Percentiles rank a stretch among this genome's conserved stretches.
These are phyloP conservation scores for Globisporangium cystogenes DNA, from an alignment of 352 stramenopile species.

Conservation along the genomic window DNA sequence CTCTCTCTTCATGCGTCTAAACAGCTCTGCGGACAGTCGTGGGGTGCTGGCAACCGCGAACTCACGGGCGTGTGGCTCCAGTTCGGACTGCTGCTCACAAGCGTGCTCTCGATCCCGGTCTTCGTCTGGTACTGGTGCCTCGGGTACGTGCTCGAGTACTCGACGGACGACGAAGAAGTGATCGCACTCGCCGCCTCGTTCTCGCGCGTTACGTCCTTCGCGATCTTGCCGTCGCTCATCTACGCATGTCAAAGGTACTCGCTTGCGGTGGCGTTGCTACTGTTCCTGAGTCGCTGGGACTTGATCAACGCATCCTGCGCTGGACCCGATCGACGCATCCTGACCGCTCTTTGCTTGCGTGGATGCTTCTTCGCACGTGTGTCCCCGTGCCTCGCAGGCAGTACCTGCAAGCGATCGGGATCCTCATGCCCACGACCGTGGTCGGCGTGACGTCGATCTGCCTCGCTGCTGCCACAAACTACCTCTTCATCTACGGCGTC, in stretches of 20 bases:
- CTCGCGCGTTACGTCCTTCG: constrained; percentile 49
- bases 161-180: constrained; percentile 52
- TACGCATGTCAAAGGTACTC: constrained; percentile 33
- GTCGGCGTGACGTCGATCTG: constrained; percentile 61
- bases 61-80: constrained; percentile 75
- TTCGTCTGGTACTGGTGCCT: constrained; percentile 72
- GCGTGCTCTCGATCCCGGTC: constrained; percentile 46
- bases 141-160: constrained; percentile 49
- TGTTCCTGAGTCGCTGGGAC: background rate
- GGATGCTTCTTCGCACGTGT: background rate
- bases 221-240: constrained; percentile 52
- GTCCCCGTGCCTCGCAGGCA: constrained; percentile 16
- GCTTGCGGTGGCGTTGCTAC: too few relatives aligned
- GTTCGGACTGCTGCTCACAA: constrained; percentile 54
- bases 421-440: constrained; percentile 57
- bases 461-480: constrained; percentile 53
- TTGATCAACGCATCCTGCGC: background rate
- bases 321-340: too few relatives aligned
- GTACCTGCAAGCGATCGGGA: constrained; percentile 66
- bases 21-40: constrained; percentile 68
- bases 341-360: too few relatives aligned
- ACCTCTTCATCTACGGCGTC: constrained; percentile 66
- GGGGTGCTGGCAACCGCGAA: constrained; percentile 55
- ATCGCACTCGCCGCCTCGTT: constrained; percentile 53
- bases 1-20: background rate